These are phyloP conservation scores for Russula sp. DNA, from an alignment of 768 basidiomycete species.

Conservation along the genomic window DNA sequence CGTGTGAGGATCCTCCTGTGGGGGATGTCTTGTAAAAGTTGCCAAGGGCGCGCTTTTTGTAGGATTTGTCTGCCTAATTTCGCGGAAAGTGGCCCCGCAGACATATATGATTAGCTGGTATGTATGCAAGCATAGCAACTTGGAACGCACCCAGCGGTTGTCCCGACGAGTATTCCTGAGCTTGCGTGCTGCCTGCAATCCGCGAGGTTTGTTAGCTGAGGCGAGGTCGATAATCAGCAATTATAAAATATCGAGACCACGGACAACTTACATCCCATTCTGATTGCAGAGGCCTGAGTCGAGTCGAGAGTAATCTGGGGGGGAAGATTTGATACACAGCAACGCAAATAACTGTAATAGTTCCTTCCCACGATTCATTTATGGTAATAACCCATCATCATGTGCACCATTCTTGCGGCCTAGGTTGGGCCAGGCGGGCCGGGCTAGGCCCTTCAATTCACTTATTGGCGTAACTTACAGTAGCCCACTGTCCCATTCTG, in stretches of 20 bases:
- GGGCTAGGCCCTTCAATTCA: background rate
- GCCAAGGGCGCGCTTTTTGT: slow-evolving; percentile 99
- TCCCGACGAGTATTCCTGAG: slow-evolving; percentile 89
- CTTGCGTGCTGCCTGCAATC: slow-evolving; percentile 98
- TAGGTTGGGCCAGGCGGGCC: background rate
- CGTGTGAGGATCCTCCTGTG: slow-evolving; percentile 98
- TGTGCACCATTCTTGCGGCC: background rate
- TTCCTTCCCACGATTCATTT: slow-evolving; percentile 32
- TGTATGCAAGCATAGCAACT: background rate
- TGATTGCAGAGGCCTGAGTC: slow-evolving; percentile 50
- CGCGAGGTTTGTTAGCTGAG: slow-evolving; percentile 96
- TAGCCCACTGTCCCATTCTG: background rate
- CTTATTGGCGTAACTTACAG: background rate
- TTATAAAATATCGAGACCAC: slow-evolving; percentile 4
- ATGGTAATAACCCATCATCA: background rate
- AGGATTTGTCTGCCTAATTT: slow-evolving; percentile 87
- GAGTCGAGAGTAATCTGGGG: slow-evolving; percentile 28
- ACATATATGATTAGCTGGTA: background rate
- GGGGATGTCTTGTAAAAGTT: slow-evolving; percentile 99
- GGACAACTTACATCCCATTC: slow-evolving; percentile 76
- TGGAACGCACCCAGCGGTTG: slow-evolving; percentile 85
- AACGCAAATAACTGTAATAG: slow-evolving; percentile 35
- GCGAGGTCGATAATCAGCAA: background rate
- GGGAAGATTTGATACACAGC: background rate
- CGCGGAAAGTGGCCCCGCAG: background rate